These are phyloP conservation scores for Fallopia convolvulus DNA, from an alignment of 148 eudicot species.

Conservation along the genomic window DNA sequence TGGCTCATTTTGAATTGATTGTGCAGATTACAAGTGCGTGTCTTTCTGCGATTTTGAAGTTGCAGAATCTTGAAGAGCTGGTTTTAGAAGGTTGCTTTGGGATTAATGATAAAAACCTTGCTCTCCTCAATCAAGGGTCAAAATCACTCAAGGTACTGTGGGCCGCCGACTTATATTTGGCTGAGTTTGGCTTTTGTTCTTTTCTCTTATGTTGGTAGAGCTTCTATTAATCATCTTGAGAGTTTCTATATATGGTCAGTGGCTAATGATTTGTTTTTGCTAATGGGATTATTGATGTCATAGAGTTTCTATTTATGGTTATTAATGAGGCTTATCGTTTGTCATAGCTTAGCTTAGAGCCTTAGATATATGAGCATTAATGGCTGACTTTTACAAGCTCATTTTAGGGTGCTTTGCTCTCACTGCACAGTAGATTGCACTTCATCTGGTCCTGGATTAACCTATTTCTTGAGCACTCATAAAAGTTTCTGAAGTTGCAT, in stretches of 20 bases:
- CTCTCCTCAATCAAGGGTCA: constrained; percentile 56
- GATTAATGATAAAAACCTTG: constrained; percentile 71
- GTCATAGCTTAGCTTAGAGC: neutral
- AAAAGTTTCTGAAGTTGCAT: neutral
- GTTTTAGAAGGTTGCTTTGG: constrained; percentile 86
- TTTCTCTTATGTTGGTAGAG: neutral
- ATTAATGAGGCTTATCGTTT: neutral
- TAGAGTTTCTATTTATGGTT: neutral
- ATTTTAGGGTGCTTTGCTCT: neutral
- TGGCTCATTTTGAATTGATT: constrained; percentile 12
- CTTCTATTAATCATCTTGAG: neutral
- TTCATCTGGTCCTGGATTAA: neutral
- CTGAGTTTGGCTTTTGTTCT: neutral
- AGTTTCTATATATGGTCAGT: constrained; percentile 2
- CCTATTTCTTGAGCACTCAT: neutral
- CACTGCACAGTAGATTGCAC: neutral
- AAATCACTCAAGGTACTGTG: constrained; percentile 65
- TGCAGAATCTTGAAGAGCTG: constrained; percentile 67
- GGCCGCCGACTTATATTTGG: neutral
- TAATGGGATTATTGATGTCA: neutral
- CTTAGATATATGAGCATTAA: neutral
- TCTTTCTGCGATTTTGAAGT: constrained; percentile 58
- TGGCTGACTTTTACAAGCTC: neutral
- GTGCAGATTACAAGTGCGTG: constrained; percentile 74
- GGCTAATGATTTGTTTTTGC: neutral